Evolutionary conservation across 2,329 filamentous ascomycete genomes (phyloP).

Genomic region (Monosporascus sp.): DNA sequence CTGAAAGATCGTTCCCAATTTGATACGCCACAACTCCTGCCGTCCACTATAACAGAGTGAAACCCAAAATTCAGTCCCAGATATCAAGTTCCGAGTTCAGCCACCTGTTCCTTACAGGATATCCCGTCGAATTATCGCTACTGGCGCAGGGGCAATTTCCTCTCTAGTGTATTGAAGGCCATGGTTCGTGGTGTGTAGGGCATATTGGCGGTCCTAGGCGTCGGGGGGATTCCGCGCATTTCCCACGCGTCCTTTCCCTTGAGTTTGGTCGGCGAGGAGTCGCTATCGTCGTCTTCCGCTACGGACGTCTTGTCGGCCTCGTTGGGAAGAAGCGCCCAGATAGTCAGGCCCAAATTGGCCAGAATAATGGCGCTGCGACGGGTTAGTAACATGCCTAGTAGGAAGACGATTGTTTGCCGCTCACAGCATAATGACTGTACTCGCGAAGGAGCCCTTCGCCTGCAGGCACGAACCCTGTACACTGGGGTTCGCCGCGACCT

Average conservation of each 20-base stretch:
- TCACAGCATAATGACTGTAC: slow-evolving; percentile 64
- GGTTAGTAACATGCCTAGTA: slow-evolving; percentile 2
- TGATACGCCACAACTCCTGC: too few relatives aligned
- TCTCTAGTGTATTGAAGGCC: slow-evolving; percentile 61
- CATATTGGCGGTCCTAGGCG: slow-evolving; percentile 28
- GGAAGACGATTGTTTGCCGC: slow-evolving; percentile 21
- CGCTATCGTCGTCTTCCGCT: slow-evolving; percentile 36
- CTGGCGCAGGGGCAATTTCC: slow-evolving; percentile 48
- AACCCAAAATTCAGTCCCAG: not conserved
- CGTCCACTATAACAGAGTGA: too few relatives aligned
- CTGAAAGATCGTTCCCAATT: too few relatives aligned
- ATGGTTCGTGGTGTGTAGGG: slow-evolving; percentile 63
- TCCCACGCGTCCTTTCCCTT: slow-evolving; percentile 50
- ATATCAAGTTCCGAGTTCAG: slow-evolving; percentile 1
- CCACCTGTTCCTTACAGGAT: not conserved
- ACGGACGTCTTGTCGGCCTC: slow-evolving; percentile 43
- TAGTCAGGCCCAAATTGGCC: slow-evolving; percentile 51
- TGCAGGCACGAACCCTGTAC: slow-evolving; percentile 59
- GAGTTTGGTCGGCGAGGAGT: slow-evolving; percentile 29
- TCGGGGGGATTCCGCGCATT: slow-evolving; percentile 47
- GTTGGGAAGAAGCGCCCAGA: slow-evolving; percentile 56
- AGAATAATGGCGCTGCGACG: slow-evolving; percentile 53
- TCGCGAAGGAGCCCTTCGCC: slow-evolving; percentile 63
- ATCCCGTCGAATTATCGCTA: slow-evolving; percentile 16
- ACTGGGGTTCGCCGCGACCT: slow-evolving; percentile 48